Conservation (phyloP, 2,329 filamentous ascomycete genomes). For the Cercospora sp. region DNA sequence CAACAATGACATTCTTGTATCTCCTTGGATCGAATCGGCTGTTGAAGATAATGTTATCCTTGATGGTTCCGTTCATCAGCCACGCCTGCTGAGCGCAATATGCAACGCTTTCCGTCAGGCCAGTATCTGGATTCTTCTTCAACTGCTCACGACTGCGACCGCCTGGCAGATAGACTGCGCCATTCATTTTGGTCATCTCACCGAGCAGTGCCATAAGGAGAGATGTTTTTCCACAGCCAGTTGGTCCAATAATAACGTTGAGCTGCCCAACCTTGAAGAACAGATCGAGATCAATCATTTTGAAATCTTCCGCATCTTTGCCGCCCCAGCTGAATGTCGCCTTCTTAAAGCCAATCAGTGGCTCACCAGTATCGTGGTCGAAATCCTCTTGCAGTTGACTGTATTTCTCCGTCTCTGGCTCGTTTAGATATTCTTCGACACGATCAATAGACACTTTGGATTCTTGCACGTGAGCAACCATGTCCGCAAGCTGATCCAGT, state of each 20-base stretch:
- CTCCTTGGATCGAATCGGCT: conserved; percentile 75
- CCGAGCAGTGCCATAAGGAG: conserved; percentile 92
- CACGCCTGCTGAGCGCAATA: conserved; percentile 97
- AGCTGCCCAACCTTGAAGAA: conserved; percentile 82
- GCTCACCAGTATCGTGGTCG: conserved; percentile 65
- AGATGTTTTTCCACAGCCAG: conserved; percentile 93
- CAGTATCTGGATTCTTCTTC: conserved; percentile 75
- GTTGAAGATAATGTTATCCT: conserved; percentile 92
- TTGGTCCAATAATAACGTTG: conserved; percentile 90
- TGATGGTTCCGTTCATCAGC: conserved; percentile 94
- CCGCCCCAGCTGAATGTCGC: conserved; percentile 89
- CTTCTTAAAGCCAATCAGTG: conserved; percentile 79
- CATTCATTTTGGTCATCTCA: conserved; percentile 86
- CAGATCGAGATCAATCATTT: conserved; percentile 78
- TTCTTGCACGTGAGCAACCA: conserved; percentile 98
- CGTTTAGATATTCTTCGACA: conserved; percentile 88
- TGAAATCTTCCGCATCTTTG: conserved; percentile 55
- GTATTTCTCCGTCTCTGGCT: conserved; percentile 97
- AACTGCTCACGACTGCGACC: conserved; percentile 84
- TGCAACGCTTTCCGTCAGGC: conserved; percentile 85
- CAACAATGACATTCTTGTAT: conserved; percentile 84
- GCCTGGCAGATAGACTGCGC: conserved; percentile 80
- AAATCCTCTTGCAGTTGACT: conserved; percentile 73
- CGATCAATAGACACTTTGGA: conserved; percentile 95
- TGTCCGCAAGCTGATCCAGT: conserved; percentile 92